Base-by-base conservation (phyloP, 2,329 filamentous ascomycete genomes). In the Aschersonia sp. region DNA sequence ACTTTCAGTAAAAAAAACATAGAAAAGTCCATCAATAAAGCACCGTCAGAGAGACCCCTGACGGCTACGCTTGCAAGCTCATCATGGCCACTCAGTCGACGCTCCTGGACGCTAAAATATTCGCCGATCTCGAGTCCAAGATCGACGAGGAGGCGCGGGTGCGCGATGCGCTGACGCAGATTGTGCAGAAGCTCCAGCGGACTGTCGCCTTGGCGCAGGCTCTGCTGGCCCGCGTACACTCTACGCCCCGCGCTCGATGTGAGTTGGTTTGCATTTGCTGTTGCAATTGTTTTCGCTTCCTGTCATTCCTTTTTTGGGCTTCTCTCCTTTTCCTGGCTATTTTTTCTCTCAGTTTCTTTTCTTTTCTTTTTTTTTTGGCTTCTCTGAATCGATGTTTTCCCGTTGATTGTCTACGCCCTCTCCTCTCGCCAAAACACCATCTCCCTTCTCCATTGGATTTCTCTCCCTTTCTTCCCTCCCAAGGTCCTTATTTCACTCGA, bases 121-220 rank as follows among this genome's bases (percentile, higher is more conserved):
- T 97, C 66, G 79, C 88, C 59, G 77, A 84, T 56, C 81, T 98
- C 51, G 90, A 95, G 66, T 71, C 76, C 50, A 89, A 89, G 64
- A 87, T 95, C 57, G 92, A 97, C 56, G 83, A 94, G 64, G 92
- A 97, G 62, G 75, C 79, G 7, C 72, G 76, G 47, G 81, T 94
- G 47, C 81, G 86, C 58, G 90, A 97, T 70, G 80, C 86, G 58
- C 76, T 98, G 49, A 79, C 82, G 53, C 81, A 87, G 49, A 84
- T 94, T 56, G 76, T 92, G 43, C 83, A 92, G 61, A 77, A 74
- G 41, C 77, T 97, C 39, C 87, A 94, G 59, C 84, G 88, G 59
- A 81, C 87, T 76, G 84, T 86, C 53, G 79, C 86, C 56, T 81
- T 80, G 51, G 83, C 84, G 29, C 86, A 90, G 58, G 87, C 89